Evolutionary conservation across 2,329 filamentous ascomycete genomes (phyloP).

Genomic region (Cercospora janseana): DNA sequence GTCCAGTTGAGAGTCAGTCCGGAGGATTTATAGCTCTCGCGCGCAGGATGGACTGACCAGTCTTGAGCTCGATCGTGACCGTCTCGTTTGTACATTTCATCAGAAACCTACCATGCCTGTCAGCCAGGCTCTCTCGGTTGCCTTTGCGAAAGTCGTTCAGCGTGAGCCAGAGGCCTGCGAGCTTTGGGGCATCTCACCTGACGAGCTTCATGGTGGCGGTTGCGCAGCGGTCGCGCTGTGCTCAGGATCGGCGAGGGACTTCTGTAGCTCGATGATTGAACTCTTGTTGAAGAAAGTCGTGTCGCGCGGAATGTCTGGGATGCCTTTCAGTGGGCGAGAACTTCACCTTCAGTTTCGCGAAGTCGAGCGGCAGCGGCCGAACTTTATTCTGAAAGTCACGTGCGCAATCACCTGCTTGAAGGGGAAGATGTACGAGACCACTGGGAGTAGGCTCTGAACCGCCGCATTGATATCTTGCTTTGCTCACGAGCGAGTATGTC

Average conservation of each 20-base stretch:
- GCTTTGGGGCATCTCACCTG: slow-evolving; percentile 61
- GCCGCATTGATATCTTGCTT: background rate
- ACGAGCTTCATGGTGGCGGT: slow-evolving; percentile 85
- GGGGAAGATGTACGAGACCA: too few relatives aligned
- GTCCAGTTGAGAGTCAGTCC: slow-evolving; percentile 5
- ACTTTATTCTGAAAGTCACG: slow-evolving; percentile 1
- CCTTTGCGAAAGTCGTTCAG: slow-evolving; percentile 50
- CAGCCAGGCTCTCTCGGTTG: slow-evolving; percentile 39
- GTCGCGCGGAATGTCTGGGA: background rate
- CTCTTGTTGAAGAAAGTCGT: background rate
- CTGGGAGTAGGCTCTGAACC: background rate
- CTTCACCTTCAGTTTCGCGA: slow-evolving; percentile 6
- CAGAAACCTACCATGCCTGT: slow-evolving; percentile 67
- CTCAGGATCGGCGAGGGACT: background rate
- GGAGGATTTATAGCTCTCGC: background rate
- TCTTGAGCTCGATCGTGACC: slow-evolving; percentile 97
- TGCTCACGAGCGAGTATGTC: background rate
- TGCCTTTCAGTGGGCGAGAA: background rate
- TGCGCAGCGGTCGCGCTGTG: slow-evolving; percentile 12
- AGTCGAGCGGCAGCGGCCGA: slow-evolving; percentile 1
- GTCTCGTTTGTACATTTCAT: slow-evolving; percentile 99
- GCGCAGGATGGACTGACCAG: slow-evolving; percentile 60
- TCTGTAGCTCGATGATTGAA: background rate
- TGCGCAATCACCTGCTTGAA: background rate
- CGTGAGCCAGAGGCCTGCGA: slow-evolving; percentile 39